Evolutionary conservation across 148 eudicot genomes (phyloP).

Genomic region (Cornus florida): DNA sequence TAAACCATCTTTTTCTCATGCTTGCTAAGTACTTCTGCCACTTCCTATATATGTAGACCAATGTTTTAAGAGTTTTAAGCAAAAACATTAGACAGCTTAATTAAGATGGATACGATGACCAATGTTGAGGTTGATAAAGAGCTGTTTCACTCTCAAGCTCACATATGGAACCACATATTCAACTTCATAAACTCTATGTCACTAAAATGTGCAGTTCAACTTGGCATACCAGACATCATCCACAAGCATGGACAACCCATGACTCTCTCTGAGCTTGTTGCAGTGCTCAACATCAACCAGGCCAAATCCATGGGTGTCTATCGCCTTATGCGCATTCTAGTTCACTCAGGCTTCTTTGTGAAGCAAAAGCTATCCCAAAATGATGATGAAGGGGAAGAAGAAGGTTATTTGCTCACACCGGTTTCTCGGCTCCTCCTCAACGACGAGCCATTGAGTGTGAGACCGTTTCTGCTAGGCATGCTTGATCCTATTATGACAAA

Average conservation of each 20-base stretch:
- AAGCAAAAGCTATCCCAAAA: background rate
- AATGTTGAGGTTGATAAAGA: background rate
- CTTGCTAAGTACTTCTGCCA: too few relatives aligned
- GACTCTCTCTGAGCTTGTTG: conserved; percentile 11
- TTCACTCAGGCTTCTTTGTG: conserved; percentile 20
- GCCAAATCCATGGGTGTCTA: background rate
- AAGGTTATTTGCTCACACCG: conserved; percentile 9
- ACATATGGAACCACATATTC: conserved; percentile 11
- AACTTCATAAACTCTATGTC: conserved; percentile 21
- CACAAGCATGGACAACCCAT: conserved; percentile 11
- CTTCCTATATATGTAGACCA: background rate
- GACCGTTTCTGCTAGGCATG: conserved; percentile 4
- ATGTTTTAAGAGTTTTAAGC: background rate
- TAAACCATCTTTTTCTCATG: too few relatives aligned
- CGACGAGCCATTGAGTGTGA: conserved; percentile 6
- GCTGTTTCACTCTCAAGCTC: conserved; percentile 20
- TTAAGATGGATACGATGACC: background rate
- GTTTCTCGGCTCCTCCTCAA: conserved; percentile 7
- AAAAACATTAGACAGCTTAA: background rate
- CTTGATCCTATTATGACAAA: background rate
- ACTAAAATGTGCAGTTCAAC: conserved; percentile 21
- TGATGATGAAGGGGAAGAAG: background rate
- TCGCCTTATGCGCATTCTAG: conserved; percentile 19
- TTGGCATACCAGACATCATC: conserved; percentile 16
- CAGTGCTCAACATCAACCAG: conserved; percentile 4